phyloP scores from a whole-genome alignment of 2,329 filamentous ascomycete species.

The Exophiala spinifera region DNA sequence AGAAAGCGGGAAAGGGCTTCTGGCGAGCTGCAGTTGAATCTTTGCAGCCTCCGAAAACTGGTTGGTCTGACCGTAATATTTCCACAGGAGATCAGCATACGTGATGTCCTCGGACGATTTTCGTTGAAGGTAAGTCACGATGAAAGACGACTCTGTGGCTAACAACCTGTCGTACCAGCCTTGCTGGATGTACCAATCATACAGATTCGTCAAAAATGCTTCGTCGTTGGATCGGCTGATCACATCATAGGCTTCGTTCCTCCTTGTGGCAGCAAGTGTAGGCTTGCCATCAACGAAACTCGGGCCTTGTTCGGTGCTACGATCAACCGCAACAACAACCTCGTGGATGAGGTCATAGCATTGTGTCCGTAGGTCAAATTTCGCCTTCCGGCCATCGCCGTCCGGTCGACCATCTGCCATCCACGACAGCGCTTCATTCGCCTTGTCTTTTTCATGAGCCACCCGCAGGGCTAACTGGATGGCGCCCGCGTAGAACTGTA shows the following conservation, averaged over 20 bases:
- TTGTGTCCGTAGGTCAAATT: slow-evolving; percentile 67
- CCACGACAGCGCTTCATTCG: slow-evolving; percentile 81
- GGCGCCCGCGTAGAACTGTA: slow-evolving; percentile 90
- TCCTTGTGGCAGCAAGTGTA: slow-evolving; percentile 72
- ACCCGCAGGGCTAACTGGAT: slow-evolving; percentile 83
- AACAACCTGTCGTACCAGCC: slow-evolving; percentile 83
- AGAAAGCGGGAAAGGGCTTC: slow-evolving; percentile 74
- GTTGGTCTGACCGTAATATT: slow-evolving; percentile 81
- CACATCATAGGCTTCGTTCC: slow-evolving; percentile 83
- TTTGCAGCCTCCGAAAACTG: slow-evolving; percentile 82
- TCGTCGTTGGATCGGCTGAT: slow-evolving; percentile 86
- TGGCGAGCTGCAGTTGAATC: slow-evolving; percentile 79
- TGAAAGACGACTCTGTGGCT: slow-evolving; percentile 77
- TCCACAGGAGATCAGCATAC: slow-evolving; percentile 88
- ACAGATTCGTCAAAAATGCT: slow-evolving; percentile 93
- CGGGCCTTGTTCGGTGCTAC: slow-evolving; percentile 64
- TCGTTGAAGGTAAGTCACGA: slow-evolving; percentile 79
- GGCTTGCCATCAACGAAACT: slow-evolving; percentile 74
- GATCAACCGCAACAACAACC: slow-evolving; percentile 75
- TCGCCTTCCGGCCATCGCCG: slow-evolving; percentile 65
- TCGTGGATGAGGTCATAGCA: slow-evolving; percentile 87
- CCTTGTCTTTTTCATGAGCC: slow-evolving; percentile 79
- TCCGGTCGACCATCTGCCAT: slow-evolving; percentile 76
- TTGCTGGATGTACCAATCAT: slow-evolving; percentile 91
- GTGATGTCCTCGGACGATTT: slow-evolving; percentile 68